Evolutionary conservation across 169 alveolate species (phyloP), one percentile per base, ranked within the genome.

Genomic region (Plasmodium yoelii): DNA sequence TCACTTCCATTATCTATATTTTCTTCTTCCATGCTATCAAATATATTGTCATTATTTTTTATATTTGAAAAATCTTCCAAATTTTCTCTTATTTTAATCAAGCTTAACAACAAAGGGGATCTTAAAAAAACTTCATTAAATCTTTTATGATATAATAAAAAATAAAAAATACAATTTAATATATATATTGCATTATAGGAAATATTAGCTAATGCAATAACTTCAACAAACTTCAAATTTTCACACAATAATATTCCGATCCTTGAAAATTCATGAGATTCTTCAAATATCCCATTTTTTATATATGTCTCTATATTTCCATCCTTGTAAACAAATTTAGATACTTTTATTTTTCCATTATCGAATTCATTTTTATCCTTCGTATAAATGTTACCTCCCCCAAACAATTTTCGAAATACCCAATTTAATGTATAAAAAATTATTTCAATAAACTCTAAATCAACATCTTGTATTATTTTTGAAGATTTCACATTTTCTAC

Each of bases 381-480:
- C 46, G 42, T 60, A 73, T 42, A 18, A 9, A 4, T 46, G 67
- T 18, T 24, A 47, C 6, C 10, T 26, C 64, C 28, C 46, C 49
- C 53, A 59, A 86, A 70, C 59, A 46, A 47, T 53, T 61, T 60
- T 8, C 57, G 69, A 34, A 86, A 60, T 19, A 86, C 60, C 91
- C 91, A 86, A 65, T 39, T 49, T 42, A 86, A 44, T 13, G 87
- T 86, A 70, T 56, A 86, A 70, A 86, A 86, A 51, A 86, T 18
- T 42, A 63, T 68, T 60, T 86, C 91, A 24, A 86, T 47, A 68
- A 39, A 82, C 15, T 72, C 28, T 19, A 67, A 63, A 67, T 82
- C 42, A 59, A 68, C 18, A 18, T 68, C 44, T 19, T 24, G 47
- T 12, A 12, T 18, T 18, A 47, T 26, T 34, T 68, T 68, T 26